Base-by-base conservation (phyloP, 176 grass and related monocot species). In the Eleusine coracana region DNA sequence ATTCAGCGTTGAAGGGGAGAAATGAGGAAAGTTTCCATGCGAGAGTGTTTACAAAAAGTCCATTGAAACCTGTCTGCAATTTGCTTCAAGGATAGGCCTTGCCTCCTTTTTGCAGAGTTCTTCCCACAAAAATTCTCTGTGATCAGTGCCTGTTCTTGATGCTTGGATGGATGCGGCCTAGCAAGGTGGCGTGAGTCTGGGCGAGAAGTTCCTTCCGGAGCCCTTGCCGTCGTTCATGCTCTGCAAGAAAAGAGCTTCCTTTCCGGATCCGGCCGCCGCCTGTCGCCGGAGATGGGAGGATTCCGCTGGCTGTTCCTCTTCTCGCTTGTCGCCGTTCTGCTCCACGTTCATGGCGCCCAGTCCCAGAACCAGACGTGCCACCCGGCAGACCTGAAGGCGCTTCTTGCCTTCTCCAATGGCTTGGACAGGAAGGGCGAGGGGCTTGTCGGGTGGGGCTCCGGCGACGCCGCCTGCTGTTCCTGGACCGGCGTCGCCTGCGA, bases 401-500 rank as follows among this genome's bases (percentile, higher is more conserved):
- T 98, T 38, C 84, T 45, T 9, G 73, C 52, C 55, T 85, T 98
- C 54, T 76, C 73, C 70, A 58, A 77, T 59, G 91, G 45, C 65
- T n/a, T 92, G 67, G 79, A 96, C 20, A 70, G 21, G 38, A 85
- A 79, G 64, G 77, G 10, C 48, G 72, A 73, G 17, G 78, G 46
- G 28, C 48, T 86, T 9, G 77, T 68, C 75, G 91, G 87, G 8
- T 98, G 96, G 96, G 66, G 41, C 6, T 10, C 27, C 44, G 82
- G 42, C 38, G 85, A 7, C 46, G 82, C 76, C 78, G 75, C 76
- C 41, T 98, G 93, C 86, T 98, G 96, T 39, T 76, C 84, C 2
- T 98, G 96, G 96, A 28, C 74, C 13, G 96, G 96, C 62, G 87
- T 98, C 0, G 15, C 69, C 59, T 98, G 96, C 66, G 80, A 74